Evolutionary conservation across 805 yeast genomes (phyloP).

Genomic region (Brettanomyces custersianus): DNA sequence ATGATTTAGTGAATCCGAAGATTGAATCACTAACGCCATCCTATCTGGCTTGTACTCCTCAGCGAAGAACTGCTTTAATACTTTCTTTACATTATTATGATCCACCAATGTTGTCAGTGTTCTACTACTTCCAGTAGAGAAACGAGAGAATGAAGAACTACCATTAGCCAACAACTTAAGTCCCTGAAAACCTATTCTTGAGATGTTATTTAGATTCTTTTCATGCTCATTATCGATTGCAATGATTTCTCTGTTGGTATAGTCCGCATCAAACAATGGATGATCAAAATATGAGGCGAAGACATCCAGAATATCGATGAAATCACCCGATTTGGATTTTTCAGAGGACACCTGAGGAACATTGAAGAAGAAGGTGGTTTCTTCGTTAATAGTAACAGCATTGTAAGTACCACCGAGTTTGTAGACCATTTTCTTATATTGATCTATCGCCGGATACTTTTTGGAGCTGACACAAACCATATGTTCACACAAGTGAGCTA

Average conservation of each 20-base stretch:
- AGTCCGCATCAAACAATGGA: constrained; percentile 39
- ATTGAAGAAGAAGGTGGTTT: constrained; percentile 56
- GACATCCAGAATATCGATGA: constrained; percentile 26
- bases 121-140: constrained; percentile 55
- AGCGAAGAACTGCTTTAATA: constrained; percentile 31
- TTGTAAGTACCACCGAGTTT: constrained; percentile 49
- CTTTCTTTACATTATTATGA: constrained; percentile 27
- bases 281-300: constrained; percentile 42
- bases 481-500: constrained; percentile 90
- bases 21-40: constrained; percentile 51
- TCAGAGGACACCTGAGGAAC: constrained; percentile 34
- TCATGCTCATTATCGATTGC: constrained; percentile 63
- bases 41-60: constrained; percentile 35
- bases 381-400: constrained; percentile 64
- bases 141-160: constrained; percentile 47
- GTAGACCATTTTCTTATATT: constrained; percentile 34
- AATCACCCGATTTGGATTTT: constrained; percentile 6
- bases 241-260: constrained; percentile 41
- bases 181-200: constrained; percentile 52
- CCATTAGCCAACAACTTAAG: constrained; percentile 38
- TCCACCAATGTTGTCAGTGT: constrained; percentile 33
- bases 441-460: constrained; percentile 38
- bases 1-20: constrained; percentile 56
- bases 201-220: constrained; percentile 34
- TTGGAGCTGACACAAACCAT: constrained; percentile 51